Base-by-base conservation (phyloP, 352 stramenopile species). In the Pythium utonaiense region DNA sequence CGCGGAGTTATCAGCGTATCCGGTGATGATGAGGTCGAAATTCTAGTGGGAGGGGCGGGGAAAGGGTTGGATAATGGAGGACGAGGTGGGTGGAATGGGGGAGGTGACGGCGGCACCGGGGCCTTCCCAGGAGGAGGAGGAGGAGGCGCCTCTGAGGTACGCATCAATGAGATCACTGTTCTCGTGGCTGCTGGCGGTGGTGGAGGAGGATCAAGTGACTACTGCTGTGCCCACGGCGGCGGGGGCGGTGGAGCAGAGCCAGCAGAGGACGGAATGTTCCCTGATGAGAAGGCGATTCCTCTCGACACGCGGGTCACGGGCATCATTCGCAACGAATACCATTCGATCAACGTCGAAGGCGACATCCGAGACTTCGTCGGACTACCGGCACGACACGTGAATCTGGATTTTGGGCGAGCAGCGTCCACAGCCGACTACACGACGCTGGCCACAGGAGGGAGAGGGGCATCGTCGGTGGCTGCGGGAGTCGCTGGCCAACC, bases 181-280 rank as follows among this genome's bases (percentile, higher is more conserved):
- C 48, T 91, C 4, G 67, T 93, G 28, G 87, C 83, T 9, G 83
- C 64, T 45, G 87, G 85, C 6, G 87, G 87, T 1, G 85, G 78
- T 3, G 87, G 87, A 7, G 87, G 77, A 9, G 87, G 85, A 1
- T 75, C 78, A 6, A 80, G 78, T 0, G 78, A 91, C 60, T 89
- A 86, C 47, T 95, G 87, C 42, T 96, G 87, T 67, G 73, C 83
- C 0, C 75, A 89, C 47, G 87, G 86, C 9, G 86, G 83, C 1
- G 85, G 70, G 3, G 85, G 77, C 12, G 81, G 84, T 27, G 81
- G 70, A 25, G 47, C n/a, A 3, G 64, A 66, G 0, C 50, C 33
- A 12, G 83, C 77, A 12, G 75, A 86, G 55, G 50, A 64, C 28
- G 82, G 85, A 6, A 60, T 74, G 12, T 67, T 64, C 6, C 71